Base-by-base conservation (phyloP, 2,329 filamentous ascomycete species). In the Hypoxylon sp. region DNA sequence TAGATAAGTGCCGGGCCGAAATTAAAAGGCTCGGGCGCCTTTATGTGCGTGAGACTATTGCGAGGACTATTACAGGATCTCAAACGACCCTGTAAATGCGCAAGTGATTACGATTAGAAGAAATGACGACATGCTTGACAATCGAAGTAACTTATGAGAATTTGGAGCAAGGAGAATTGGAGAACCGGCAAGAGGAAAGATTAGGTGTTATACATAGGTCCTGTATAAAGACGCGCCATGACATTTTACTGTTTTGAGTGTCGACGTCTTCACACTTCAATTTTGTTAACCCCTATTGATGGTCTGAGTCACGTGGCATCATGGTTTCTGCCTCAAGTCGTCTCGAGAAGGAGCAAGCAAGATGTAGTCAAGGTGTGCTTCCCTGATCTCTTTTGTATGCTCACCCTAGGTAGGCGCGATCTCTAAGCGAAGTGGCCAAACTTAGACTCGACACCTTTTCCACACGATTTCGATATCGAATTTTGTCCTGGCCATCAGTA, bases 1-100 rank as follows among this genome's bases (percentile, higher is more conserved):
- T 36, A 55, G 30, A 48, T 64, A 70, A 70, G 48, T 61, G 68
- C 68, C 60, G 68, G 67, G 70, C 65, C 62, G 51, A 63, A 55
- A 36, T 19, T 52, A 43, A 9, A 25, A 41, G 43, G 52, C 21
- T 60, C 46, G n/a, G n/a, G n/a, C n/a, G 43, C 52, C 17, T 60
- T 13, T 11, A 19, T 32, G 36, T 6, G 30, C 17, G 28, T 3
- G 48, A 59, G 52, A 36, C 32, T 56, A 17, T n/a, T 28, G 23
- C 25, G 25, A 34, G 43, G 5, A 48, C 38, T 45, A 53, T 52
- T 51, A 34, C 38, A 60, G 46, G 63, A 58, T 64, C 56, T 32
- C 17, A 36, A 52, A 34, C 36, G n/a, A 64, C 58, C 50, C 58
- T 60, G 45, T 46, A 30, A 51, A 49, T 66, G 51, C 56, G 28